phyloP scores from a whole-genome alignment of 352 stramenopile species.

The Globisporangium recalcitrans region DNA sequence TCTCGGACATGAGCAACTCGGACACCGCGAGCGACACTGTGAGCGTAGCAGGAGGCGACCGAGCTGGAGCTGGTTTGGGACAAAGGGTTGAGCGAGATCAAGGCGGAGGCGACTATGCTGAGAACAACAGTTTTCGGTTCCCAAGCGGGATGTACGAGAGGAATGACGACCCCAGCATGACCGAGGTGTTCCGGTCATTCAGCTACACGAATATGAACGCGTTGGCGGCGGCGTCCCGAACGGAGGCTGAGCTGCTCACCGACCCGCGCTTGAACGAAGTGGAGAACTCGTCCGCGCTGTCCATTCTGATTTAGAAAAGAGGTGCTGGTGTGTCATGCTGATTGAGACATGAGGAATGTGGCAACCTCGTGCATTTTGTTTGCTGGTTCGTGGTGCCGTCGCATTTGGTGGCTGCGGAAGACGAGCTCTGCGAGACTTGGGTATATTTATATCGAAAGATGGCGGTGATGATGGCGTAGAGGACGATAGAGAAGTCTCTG shows the following conservation, averaged over 20 bases:
- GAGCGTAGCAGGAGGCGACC: slow-evolving; percentile 2
- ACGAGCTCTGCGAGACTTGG: not conserved
- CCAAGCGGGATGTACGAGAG: slow-evolving; percentile 66
- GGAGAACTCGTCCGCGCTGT: slow-evolving; percentile 38
- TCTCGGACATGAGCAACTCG: slow-evolving; percentile 2
- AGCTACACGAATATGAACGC: slow-evolving; percentile 88
- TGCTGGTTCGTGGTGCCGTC: not conserved
- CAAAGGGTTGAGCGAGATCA: slow-evolving; percentile 4
- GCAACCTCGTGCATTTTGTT: not conserved
- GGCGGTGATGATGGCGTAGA: not conserved
- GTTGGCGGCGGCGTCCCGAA: slow-evolving; percentile 63
- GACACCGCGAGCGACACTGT: slow-evolving; percentile 13
- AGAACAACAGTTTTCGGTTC: slow-evolving; percentile 43
- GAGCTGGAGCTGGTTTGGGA: slow-evolving; percentile 1
- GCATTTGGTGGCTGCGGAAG: not conserved
- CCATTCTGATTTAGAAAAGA: slow-evolving; percentile 62
- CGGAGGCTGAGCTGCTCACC: slow-evolving; percentile 61
- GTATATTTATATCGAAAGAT: not conserved
- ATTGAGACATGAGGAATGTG: not conserved
- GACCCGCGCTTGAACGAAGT: slow-evolving; percentile 38
- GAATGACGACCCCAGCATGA: slow-evolving; percentile 29
- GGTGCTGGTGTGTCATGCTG: not conserved
- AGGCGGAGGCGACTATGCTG: slow-evolving; percentile 2
- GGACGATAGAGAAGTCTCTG: not conserved
- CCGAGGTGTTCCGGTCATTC: slow-evolving; percentile 69